Conservation (phyloP, 805 yeast genomes). For the Tetrapisispora phaffii region DNA sequence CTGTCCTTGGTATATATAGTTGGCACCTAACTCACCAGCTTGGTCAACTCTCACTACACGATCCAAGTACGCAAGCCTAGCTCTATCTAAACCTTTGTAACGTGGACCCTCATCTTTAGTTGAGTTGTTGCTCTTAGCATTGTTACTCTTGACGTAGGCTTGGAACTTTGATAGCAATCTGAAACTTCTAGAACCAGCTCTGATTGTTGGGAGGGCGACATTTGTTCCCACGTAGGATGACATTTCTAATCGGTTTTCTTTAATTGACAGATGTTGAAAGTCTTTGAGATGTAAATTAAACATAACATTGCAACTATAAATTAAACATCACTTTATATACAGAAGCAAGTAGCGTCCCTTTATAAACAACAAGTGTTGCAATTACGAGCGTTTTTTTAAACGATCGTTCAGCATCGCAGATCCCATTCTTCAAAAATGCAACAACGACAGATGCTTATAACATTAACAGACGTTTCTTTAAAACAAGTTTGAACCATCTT, state of each 20-base stretch:
- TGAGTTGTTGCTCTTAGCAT: conserved; percentile 2
- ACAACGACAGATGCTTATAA: neutral
- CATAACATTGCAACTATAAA: no score
- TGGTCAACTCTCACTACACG: conserved; percentile 85
- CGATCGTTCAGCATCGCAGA: neutral
- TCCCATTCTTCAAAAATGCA: neutral
- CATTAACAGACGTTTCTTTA: no score
- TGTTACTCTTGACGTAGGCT: neutral
- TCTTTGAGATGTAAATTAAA: no score
- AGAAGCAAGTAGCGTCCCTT: no score
- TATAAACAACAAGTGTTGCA: no score
- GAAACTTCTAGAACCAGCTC: neutral
- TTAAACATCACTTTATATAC: no score
- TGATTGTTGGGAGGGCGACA: neutral
- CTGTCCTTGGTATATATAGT: conserved; percentile 88
- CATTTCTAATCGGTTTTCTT: neutral
- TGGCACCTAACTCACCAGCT: conserved; percentile 96
- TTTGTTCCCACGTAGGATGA: neutral
- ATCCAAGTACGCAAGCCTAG: conserved; percentile 63
- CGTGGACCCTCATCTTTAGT: neutral
- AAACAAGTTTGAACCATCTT: conserved; percentile 19
- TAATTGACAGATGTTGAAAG: no score
- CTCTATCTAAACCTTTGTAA: conserved; percentile 30
- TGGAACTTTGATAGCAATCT: neutral
- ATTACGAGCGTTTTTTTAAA: no score